Percentiles rank a stretch among this genome's conserved stretches.
Evolutionary conservation across 148 eudicot genomes (phyloP).

Genomic region (Rhododendron williamsianum): DNA sequence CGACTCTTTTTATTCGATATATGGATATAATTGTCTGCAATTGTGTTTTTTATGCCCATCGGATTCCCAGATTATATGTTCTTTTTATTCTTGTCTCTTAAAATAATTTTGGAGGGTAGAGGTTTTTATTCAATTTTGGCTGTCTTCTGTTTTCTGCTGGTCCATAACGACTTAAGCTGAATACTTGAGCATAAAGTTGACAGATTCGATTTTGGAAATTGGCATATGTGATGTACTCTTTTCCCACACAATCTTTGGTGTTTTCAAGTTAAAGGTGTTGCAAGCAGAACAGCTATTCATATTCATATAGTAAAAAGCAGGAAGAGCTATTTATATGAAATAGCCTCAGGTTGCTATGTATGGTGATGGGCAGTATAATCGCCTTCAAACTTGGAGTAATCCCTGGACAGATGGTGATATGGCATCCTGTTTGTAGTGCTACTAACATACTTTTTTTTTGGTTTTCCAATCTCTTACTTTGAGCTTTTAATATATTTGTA

Average conservation of each 20-base stretch:
- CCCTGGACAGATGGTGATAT: neutral
- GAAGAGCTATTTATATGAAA: neutral
- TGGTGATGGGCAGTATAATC: neutral
- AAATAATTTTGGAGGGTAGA: neutral
- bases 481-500: neutral
- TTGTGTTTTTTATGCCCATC: neutral
- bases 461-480: neutral
- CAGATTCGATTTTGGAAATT: neutral
- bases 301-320: neutral
- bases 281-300: neutral
- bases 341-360: neutral
- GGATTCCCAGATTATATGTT: neutral
- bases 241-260: neutral
- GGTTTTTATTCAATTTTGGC: neutral
- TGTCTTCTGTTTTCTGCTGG: neutral
- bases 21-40: neutral
- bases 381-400: neutral
- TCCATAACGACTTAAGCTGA: neutral
- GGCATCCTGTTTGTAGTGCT: neutral
- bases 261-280: neutral
- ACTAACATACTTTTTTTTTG: neutral
- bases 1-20: neutral
- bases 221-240: neutral
- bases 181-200: neutral
- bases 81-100: neutral